A percentile compares a stretch with the other conserved stretches of the same genome.
Conservation (phyloP, 441 rosid genomes). For the Theobroma grandiflorum region DNA sequence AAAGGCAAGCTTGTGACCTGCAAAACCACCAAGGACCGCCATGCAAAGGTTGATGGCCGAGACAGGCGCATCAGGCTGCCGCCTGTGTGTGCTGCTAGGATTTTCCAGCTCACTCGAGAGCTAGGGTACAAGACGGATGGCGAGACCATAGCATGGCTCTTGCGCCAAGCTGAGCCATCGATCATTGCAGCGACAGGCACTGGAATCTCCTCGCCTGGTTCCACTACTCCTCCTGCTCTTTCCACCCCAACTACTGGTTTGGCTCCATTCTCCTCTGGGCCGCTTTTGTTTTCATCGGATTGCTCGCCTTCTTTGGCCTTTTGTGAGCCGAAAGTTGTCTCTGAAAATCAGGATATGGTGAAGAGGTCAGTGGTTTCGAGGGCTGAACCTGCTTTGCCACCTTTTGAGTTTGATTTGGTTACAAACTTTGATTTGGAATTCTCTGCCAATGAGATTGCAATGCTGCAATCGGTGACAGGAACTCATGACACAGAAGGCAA, state of each 20-base stretch:
- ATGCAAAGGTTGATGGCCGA: slow-evolving; percentile 47
- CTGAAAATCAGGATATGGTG: neutral
- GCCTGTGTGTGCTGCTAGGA: slow-evolving; percentile 34
- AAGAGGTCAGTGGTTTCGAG: slow-evolving; percentile 6
- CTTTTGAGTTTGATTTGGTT: slow-evolving; percentile 26
- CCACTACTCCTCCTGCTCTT: neutral
- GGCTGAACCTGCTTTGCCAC: slow-evolving; percentile 10
- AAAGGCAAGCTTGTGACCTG: neutral
- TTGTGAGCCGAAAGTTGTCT: neutral
- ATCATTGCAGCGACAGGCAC: slow-evolving; percentile 37
- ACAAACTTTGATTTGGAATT: slow-evolving; percentile 29
- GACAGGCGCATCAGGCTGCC: slow-evolving; percentile 49
- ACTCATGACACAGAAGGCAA: neutral
- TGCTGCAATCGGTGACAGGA: slow-evolving; percentile 14
- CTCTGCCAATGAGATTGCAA: slow-evolving; percentile 24
- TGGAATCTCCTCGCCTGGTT: neutral
- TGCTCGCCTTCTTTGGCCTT: neutral
- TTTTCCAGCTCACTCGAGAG: slow-evolving; percentile 47
- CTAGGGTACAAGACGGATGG: slow-evolving; percentile 47
- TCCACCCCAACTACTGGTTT: neutral
- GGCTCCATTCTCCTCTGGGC: neutral
- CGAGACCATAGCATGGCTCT: slow-evolving; percentile 49
- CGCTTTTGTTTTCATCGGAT: neutral
- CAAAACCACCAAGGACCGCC: slow-evolving; percentile 40
- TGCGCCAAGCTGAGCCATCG: slow-evolving; percentile 43